A percentile compares a stretch with the other conserved stretches of the same genome.
phyloP scores from a whole-genome alignment of 2,329 filamentous ascomycete species.

The Huntiella abstrusa region DNA sequence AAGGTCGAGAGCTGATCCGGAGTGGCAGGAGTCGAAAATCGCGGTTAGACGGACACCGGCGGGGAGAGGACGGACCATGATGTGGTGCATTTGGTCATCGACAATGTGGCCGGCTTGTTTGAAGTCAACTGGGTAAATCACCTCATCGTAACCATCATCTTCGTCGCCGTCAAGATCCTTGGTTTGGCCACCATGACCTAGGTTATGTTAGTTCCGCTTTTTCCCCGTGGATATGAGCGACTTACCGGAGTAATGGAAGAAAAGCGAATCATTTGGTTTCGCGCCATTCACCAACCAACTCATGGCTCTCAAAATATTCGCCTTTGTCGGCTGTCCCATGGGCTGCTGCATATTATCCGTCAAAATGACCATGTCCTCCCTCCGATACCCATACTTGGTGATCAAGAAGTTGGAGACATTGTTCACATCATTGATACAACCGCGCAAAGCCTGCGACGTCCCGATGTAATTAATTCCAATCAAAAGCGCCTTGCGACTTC shows the following conservation, averaged over 20 bases:
- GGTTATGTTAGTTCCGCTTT: background rate
- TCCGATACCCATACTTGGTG: conserved; percentile 32
- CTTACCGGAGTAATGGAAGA: conserved; percentile 37
- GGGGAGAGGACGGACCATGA: conserved; percentile 43
- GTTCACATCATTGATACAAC: conserved; percentile 42
- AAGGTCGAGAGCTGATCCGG: conserved; percentile 36
- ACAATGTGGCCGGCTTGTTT: conserved; percentile 33
- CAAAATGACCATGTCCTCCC: conserved; percentile 38
- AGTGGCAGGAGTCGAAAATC: conserved; percentile 39
- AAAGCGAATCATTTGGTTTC: conserved; percentile 35
- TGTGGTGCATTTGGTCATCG: conserved; percentile 40
- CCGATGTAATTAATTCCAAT: conserved; percentile 45
- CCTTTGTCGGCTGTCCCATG: conserved; percentile 36
- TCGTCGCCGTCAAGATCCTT: conserved; percentile 37
- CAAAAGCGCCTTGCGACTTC: conserved; percentile 45
- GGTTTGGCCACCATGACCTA: conserved; percentile 36
- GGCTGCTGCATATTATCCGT: conserved; percentile 39
- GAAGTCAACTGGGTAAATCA: conserved; percentile 40
- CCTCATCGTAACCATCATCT: conserved; percentile 37
- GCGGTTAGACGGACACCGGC: conserved; percentile 45
- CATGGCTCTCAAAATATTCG: conserved; percentile 37
- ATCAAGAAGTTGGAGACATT: conserved; percentile 39
- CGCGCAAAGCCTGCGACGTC: conserved; percentile 35
- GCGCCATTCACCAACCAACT: conserved; percentile 40
- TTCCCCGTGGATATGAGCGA: background rate